Base-by-base conservation (phyloP, 2,329 filamentous ascomycete species). In the Penicillium sp. region DNA sequence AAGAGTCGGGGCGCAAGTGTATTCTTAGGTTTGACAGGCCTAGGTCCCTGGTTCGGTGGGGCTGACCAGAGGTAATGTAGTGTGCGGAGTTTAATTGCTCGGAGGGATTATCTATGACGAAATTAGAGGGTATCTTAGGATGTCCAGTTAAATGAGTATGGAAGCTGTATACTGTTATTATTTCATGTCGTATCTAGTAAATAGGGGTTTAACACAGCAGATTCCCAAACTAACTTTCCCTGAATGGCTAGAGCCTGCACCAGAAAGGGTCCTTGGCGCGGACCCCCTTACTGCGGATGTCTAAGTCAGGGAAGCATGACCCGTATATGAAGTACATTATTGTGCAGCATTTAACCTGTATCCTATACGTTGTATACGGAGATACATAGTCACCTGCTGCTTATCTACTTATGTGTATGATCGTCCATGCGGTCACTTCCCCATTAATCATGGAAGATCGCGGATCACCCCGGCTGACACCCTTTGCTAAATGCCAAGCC, bases 11-110 rank as follows among this genome's bases (percentile, higher is more conserved):
- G 47, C 26, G 14, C 9, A 11, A 43, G 33, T 12, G 27, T 50
- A 31, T 11, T 26, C n/a, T 20, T 22, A 25, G 41, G 43, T 43
- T 45, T 50, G 42, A 37, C 44, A 47, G 31, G 35, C 23, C 23
- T 44, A 29, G 22, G 47, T 40, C 33, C 47, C 31, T 40, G 44
- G 48, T 37, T 44, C 50, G 37, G 51, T 49, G 31, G 51, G 51
- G 29, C 43, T 18, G 33, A 6, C 44, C 15, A 47, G 18, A 47
- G 26, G 18, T 9, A 47, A 47, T 9, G 25, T 22, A 18, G 15
- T 23, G 15, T 20, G n/a, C 27, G 33, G 33, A 15, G 27, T 23
- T 40, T n/a, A 18, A 27, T 12, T 44, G 23, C 18, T 18, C 12
- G n/a, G 15, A n/a, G 6, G n/a, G n/a, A 40, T 14, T 40, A 20